These are phyloP conservation scores for Austroboletus eburneus DNA, from an alignment of 768 basidiomycete genomes.

Conservation along the genomic window DNA sequence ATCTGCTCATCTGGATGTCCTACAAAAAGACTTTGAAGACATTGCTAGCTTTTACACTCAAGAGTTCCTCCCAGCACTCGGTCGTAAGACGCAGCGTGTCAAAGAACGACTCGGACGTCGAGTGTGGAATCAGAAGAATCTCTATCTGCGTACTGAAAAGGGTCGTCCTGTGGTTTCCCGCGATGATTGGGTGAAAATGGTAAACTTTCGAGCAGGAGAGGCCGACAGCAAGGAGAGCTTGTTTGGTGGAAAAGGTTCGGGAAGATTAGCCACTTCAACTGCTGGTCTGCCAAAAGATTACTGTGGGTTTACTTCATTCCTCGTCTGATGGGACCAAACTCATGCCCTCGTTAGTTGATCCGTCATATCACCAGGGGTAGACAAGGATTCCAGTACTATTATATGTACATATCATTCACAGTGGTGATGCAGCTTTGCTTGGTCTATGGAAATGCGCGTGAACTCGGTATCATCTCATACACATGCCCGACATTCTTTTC, in stretches of 20 bases:
- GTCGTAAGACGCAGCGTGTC: constrained; percentile 53
- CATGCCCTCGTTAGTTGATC: constrained; percentile 18
- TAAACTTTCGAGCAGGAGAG: constrained; percentile 37
- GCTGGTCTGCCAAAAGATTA: constrained; percentile 14
- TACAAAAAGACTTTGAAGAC: constrained; percentile 50
- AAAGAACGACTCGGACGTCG: constrained; percentile 80
- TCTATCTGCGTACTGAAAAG: constrained; percentile 43
- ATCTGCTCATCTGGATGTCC: constrained; percentile 51
- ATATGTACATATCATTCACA: neutral
- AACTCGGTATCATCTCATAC: neutral
- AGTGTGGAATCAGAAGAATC: constrained; percentile 56
- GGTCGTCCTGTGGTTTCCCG: constrained; percentile 37
- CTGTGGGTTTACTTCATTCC: constrained; percentile 17
- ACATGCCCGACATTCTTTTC: neutral
- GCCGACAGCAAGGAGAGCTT: neutral
- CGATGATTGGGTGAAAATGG: constrained; percentile 46
- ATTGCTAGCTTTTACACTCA: constrained; percentile 41
- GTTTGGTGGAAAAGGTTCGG: neutral
- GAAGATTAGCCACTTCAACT: constrained; percentile 7
- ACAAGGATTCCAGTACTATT: constrained; percentile 2
- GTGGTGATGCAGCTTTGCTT: neutral
- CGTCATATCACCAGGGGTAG: constrained; percentile 14
- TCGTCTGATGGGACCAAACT: neutral
- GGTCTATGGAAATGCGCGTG: neutral
- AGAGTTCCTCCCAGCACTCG: constrained; percentile 40